Conservation (phyloP, 1,284 basidiomycete genomes). For the Naganishia sp. region DNA sequence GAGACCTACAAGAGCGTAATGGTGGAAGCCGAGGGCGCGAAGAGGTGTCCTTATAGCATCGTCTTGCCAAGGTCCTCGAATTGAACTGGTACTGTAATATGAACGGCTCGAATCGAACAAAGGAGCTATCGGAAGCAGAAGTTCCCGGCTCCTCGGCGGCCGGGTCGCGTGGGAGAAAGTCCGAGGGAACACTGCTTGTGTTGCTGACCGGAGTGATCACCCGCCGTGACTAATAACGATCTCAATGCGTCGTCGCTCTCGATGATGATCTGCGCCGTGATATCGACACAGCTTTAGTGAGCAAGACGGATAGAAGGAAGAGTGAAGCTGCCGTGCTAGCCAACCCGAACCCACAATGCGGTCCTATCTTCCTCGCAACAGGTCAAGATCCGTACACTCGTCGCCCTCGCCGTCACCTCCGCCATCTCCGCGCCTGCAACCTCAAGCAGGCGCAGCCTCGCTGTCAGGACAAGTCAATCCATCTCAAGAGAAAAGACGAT, state of each 20-base stretch:
- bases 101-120: neutral
- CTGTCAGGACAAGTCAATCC: too few relatives aligned
- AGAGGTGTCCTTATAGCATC: neutral
- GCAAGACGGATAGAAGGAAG: too few relatives aligned
- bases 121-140: neutral
- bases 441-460: neutral
- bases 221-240: too few relatives aligned
- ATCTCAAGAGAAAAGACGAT: slow-evolving; percentile 3
- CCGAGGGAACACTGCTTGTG: neutral
- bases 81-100: too few relatives aligned
- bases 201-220: too few relatives aligned
- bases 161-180: slow-evolving; percentile 5
- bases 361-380: slow-evolving; percentile 14
- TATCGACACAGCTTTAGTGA: too few relatives aligned
- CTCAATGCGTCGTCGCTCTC: too few relatives aligned
- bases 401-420: slow-evolving; percentile 24
- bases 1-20: too few relatives aligned
- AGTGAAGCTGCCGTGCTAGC: too few relatives aligned
- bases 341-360: neutral
- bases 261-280: too few relatives aligned
- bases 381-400: slow-evolving; percentile 15
- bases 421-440: slow-evolving; percentile 2
- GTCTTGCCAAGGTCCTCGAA: neutral
- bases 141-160: too few relatives aligned
- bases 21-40: neutral